Percentiles rank a stretch among this genome's conserved stretches.
Evolutionary conservation across 2,329 filamentous ascomycete genomes (phyloP).

Genomic region (Fusarium sp.): DNA sequence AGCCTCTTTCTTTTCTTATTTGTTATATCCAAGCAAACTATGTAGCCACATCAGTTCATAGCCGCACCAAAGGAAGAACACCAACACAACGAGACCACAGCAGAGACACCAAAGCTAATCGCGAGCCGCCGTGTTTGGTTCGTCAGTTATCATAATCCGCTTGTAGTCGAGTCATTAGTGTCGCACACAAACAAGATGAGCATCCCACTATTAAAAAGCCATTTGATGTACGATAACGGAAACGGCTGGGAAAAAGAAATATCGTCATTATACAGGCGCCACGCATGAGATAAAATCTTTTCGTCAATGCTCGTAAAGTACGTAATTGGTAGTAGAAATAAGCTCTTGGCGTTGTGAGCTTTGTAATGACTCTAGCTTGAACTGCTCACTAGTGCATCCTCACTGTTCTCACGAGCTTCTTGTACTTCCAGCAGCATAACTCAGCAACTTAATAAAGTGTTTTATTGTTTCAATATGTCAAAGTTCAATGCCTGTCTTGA

Average conservation of each 20-base stretch:
- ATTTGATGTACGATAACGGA: neutral
- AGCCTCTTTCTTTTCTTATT: neutral
- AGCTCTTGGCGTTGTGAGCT: neutral
- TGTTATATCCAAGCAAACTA: neutral
- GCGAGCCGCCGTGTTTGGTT: neutral
- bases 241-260: neutral
- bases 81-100: neutral
- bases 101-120: neutral
- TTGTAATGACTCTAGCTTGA: neutral
- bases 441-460: neutral
- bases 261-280: neutral
- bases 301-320: neutral
- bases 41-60: conserved; percentile 1
- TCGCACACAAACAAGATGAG: neutral
- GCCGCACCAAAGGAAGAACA: neutral
- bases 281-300: neutral
- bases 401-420: neutral
- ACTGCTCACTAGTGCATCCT: neutral
- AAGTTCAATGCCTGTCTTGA: neutral
- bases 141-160: neutral
- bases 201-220: neutral
- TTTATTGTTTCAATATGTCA: neutral
- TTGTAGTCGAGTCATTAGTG: neutral
- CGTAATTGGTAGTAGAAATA: neutral
- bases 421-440: neutral